phyloP scores from a whole-genome alignment of 139 green algal genomes.

The Chlorella ohadii region DNA sequence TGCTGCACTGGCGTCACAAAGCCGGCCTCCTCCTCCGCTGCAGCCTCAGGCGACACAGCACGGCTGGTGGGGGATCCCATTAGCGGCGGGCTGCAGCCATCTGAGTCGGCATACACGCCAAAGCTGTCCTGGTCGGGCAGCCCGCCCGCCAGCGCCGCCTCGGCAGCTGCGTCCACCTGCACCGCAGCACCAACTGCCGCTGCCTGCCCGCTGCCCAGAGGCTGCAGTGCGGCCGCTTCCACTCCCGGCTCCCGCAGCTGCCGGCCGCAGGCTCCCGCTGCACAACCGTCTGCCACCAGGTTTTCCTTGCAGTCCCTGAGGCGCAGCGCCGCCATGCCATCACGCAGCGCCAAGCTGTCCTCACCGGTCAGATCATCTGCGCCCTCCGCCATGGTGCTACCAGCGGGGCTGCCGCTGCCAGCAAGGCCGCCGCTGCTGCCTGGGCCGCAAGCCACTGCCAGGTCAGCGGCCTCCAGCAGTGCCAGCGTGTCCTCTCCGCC shows the following conservation, averaged over 20 bases:
- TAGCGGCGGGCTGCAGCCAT: background rate
- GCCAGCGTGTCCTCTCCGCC: background rate
- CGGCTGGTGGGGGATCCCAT: background rate
- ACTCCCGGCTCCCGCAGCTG: background rate
- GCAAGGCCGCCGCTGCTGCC: background rate
- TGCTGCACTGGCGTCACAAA: conserved; percentile 10
- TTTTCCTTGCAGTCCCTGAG: conserved; percentile 29
- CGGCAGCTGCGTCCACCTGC: conserved; percentile 16
- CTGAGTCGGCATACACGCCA: conserved; percentile 2
- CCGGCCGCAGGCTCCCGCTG: background rate
- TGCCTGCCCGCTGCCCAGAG: background rate
- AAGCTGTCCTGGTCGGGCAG: conserved; percentile 17
- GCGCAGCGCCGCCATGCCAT: conserved; percentile 9
- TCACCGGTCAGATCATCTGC: background rate
- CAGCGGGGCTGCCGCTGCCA: background rate
- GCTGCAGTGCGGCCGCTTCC: conserved; percentile 3
- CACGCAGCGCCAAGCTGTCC: background rate
- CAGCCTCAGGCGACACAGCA: background rate
- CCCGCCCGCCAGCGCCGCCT: conserved; percentile 15
- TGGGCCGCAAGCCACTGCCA: background rate
- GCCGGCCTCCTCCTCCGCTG: background rate
- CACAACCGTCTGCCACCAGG: background rate
- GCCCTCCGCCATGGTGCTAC: background rate
- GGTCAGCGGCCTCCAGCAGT: conserved; percentile 2
- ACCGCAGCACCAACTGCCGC: background rate